Evolutionary conservation across 768 basidiomycete genomes (phyloP), one percentile per base, ranked within the genome.

Genomic region (Lanmaoa rubissima): DNA sequence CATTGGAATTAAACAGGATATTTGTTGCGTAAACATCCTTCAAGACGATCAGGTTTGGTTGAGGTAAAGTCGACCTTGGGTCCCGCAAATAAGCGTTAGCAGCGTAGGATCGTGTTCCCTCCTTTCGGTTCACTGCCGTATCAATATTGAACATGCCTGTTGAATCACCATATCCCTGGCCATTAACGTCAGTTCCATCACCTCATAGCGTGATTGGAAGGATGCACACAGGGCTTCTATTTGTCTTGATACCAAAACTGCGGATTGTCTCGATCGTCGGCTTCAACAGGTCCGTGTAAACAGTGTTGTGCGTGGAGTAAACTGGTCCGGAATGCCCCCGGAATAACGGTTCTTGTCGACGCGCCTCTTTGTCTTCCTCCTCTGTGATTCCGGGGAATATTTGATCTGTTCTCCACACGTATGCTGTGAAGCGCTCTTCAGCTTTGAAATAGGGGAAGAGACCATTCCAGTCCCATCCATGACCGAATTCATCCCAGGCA

Each of bases 111-210:
- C 63, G 45, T 21, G 40, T 65, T 6, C 62, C 62, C 10, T 49
- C 17, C 21, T 53, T 9, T 13, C 62, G 55, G 5, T 64, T 46
- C 39, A 65, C 62, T 40, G 62, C 49, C 16, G 58, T 52, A 26
- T 65, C 62, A n/a, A 58, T 47, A 16, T 64, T 64, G 32, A 65
- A 64, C 50, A 61, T 61, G 5, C 61, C 61, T 12, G 61, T 61
- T 2, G 61, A 62, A 26, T 53, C 44, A 10, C 61, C 61, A 19
- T 50, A 43, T 34, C 61, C 61, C 61, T 61, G 47, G 5, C 2
- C 12, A 3, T 19, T 19, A n/a, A 19, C 12, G 21, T 61, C 26
- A 63, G 50, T n/a, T 21, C 13, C 24, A 14, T 24, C 5, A 46
- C 7, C 21, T 32, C 35, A 32, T 13, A 32, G 10, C 5, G 9